Evolutionary conservation across 2,329 filamentous ascomycete genomes (phyloP).

Genomic region (Cordyceps javanica): DNA sequence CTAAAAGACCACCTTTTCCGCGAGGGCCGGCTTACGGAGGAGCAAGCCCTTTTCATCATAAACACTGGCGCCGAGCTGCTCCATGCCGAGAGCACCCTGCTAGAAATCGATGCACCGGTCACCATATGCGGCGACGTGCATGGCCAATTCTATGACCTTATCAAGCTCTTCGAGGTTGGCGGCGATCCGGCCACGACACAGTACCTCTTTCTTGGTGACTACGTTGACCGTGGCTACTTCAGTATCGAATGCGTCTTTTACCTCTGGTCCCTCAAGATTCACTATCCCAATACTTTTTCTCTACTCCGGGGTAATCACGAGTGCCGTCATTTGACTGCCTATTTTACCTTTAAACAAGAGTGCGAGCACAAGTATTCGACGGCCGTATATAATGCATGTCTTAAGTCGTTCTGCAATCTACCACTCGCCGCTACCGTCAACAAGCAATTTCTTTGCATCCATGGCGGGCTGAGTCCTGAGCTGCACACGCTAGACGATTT

Average conservation of each 20-base stretch:
- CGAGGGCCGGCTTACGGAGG: slow-evolving; percentile 92
- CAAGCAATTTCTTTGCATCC: slow-evolving; percentile 98
- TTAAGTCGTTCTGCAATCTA: slow-evolving; percentile 93
- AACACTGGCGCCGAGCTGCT: slow-evolving; percentile 80
- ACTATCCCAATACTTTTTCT: slow-evolving; percentile 97
- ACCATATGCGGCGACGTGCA: slow-evolving; percentile 98
- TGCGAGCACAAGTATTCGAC: slow-evolving; percentile 99
- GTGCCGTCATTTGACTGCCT: slow-evolving; percentile 96
- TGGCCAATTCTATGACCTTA: slow-evolving; percentile 97
- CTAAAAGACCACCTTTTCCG: slow-evolving; percentile 98
- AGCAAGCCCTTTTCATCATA: slow-evolving; percentile 95
- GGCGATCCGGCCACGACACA: slow-evolving; percentile 93
- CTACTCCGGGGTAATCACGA: slow-evolving; percentile 96
- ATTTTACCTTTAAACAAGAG: slow-evolving; percentile 99
- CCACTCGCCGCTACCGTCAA: slow-evolving; percentile 98
- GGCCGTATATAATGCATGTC: slow-evolving; percentile 91
- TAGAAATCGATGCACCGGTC: slow-evolving; percentile 99
- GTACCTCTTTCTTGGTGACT: slow-evolving; percentile 96
- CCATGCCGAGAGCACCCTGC: slow-evolving; percentile 82
- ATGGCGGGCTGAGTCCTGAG: slow-evolving; percentile 92
- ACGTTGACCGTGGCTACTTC: slow-evolving; percentile 97
- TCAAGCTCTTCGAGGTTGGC: slow-evolving; percentile 99
- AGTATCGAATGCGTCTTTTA: slow-evolving; percentile 99
- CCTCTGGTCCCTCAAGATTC: slow-evolving; percentile 96
- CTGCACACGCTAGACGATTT: slow-evolving; percentile 93